Conservation (phyloP, 2,329 filamentous ascomycete genomes). For the Alternaria gaisen region DNA sequence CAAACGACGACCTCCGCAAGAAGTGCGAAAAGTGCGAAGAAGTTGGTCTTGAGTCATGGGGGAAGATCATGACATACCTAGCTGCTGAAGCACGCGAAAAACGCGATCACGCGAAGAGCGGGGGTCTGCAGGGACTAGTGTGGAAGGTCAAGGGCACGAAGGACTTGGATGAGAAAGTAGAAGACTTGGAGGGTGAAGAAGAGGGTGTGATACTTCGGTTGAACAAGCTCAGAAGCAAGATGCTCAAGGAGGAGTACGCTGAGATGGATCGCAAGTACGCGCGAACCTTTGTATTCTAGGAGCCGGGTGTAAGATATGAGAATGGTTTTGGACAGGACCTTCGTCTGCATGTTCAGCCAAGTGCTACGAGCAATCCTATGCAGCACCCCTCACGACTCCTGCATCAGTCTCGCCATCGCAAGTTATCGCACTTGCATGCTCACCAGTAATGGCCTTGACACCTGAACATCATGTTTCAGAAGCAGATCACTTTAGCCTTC, state of each 20-base stretch:
- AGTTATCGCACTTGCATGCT: not conserved
- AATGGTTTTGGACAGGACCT: not conserved
- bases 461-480: slow-evolving; percentile 8
- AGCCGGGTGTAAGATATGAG: slow-evolving; percentile 6
- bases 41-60: slow-evolving; percentile 83
- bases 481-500: slow-evolving; percentile 15
- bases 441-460: not conserved
- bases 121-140: slow-evolving; percentile 30
- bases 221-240: slow-evolving; percentile 46
- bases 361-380: not conserved
- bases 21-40: slow-evolving; percentile 80
- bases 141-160: slow-evolving; percentile 41
- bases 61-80: slow-evolving; percentile 76
- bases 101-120: slow-evolving; percentile 31
- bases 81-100: slow-evolving; percentile 57
- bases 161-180: slow-evolving; percentile 39
- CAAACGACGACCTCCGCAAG: slow-evolving; percentile 57
- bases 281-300: slow-evolving; percentile 48
- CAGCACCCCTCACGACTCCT: not conserved
- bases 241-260: slow-evolving; percentile 46
- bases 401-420: not conserved
- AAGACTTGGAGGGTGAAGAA: slow-evolving; percentile 47
- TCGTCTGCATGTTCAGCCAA: not conserved
- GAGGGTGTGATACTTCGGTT: slow-evolving; percentile 46
- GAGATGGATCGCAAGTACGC: slow-evolving; percentile 49